These are phyloP conservation scores for Colletotrichum sp. DNA, from an alignment of 2,329 filamentous ascomycete genomes.

Conservation along the genomic window DNA sequence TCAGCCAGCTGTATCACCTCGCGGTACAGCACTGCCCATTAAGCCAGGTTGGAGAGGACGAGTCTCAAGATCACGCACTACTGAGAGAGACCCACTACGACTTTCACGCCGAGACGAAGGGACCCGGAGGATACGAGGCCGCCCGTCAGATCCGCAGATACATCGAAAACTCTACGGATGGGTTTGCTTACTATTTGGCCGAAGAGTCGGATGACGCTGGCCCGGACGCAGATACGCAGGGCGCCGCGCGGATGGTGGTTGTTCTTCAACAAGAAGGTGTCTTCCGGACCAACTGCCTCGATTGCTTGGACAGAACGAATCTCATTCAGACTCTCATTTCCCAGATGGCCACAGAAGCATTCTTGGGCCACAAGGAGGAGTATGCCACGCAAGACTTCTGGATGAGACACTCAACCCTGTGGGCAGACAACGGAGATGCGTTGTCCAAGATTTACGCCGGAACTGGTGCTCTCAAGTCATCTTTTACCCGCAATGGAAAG, in stretches of 20 bases:
- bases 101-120: conserved; percentile 93
- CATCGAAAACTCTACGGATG: conserved; percentile 79
- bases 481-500: conserved; percentile 91
- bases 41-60: conserved; percentile 62
- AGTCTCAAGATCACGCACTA: conserved; percentile 72
- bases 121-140: conserved; percentile 85
- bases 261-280: conserved; percentile 93
- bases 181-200: conserved; percentile 91
- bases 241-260: conserved; percentile 61
- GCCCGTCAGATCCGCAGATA: conserved; percentile 83
- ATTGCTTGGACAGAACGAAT: conserved; percentile 95
- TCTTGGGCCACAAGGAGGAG: conserved; percentile 75
- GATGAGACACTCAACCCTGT: conserved; percentile 89
- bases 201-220: conserved; percentile 68
- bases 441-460: conserved; percentile 96
- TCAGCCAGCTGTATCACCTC: conserved; percentile 79
- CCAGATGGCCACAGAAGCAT: conserved; percentile 87
- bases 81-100: conserved; percentile 88
- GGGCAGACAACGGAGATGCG: conserved; percentile 97
- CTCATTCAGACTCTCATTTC: conserved; percentile 95
- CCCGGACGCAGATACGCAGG: conserved; percentile 37
- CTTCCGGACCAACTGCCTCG: conserved; percentile 94
- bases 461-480: conserved; percentile 93
- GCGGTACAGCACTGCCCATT: conserved; percentile 78
- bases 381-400: conserved; percentile 81